Base-by-base conservation (phyloP, 2,329 filamentous ascomycete genomes). In the Stagonosporopsis vannaccii region DNA sequence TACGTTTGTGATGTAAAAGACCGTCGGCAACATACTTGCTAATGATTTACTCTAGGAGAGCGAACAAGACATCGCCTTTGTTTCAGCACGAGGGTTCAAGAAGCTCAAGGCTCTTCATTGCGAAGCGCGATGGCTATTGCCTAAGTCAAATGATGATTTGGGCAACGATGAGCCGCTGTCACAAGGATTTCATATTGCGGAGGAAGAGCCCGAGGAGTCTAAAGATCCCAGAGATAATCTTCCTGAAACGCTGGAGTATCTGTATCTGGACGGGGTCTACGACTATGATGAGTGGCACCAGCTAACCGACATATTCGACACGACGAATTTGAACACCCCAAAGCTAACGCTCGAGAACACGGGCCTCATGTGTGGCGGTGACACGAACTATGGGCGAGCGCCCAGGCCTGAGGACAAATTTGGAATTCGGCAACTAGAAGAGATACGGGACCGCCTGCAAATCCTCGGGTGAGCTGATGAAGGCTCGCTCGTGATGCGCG, bases 191-290 rank as follows among this genome's bases (percentile, higher is more conserved):
- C 32, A 51, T 13, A 3, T 23, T 9, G 23, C 9, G 6, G 25
- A 42, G 6, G 23, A 51, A 4, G 35, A n/a, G 17, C 12, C 7
- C 3, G 32, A 25, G 12, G 9, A 40, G 7, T 6, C 28, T 1
- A n/a, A 13, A 9, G 54, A 57, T 8, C 47, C 43, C 11, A 36
- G 48, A n/a, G 37, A 51, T 11, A 51, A 51, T 7, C 54, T 57
- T 26, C 54, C 54, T 1, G 25, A 23, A 15, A 51, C 47, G 11
- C 26, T 57, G 15, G 47, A 57, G 33, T 51, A 57, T 17, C 30
- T 57, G 8, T 51, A 33, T 13, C 17, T 57, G n/a, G 36, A 51
- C 6, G 42, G 47, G 17, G 6, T 23, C 20, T 30, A 45, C 19
- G 32, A 37, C 9, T 26, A 23, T 11, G 36, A 43, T 1, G 42